phyloP scores from a whole-genome alignment of 1,284 basidiomycete species.

The Ceratobasidium sp. region DNA sequence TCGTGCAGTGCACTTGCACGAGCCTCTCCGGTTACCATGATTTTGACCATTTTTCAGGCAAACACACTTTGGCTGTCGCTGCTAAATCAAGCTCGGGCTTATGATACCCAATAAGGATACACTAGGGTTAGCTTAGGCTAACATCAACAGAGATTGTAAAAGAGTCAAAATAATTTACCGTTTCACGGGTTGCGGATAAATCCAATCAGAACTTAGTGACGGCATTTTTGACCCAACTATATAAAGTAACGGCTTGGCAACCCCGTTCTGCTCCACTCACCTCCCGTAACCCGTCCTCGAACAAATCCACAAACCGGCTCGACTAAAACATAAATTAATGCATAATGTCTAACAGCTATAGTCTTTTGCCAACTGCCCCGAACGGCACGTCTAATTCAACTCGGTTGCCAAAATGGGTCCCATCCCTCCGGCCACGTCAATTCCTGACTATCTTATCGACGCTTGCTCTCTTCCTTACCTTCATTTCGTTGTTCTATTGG shows the following conservation, averaged over 20 bases:
- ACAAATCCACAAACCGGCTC: not conserved
- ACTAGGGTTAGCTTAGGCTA: too few species aligned
- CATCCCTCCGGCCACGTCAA: conserved; percentile 25
- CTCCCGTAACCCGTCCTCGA: not conserved
- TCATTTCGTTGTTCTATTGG: conserved; percentile 37
- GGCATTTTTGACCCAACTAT: not conserved
- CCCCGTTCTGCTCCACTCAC: too few species aligned
- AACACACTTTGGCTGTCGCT: too few species aligned
- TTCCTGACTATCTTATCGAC: not conserved
- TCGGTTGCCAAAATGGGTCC: conserved; percentile 16
- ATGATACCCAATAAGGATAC: too few species aligned
- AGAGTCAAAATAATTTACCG: too few species aligned
- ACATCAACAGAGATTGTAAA: too few species aligned
- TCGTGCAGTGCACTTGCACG: too few species aligned
- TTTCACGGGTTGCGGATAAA: not conserved
- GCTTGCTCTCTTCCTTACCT: conserved; percentile 5
- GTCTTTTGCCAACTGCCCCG: not conserved
- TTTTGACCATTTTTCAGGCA: too few species aligned
- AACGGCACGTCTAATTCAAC: not conserved
- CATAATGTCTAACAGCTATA: not conserved
- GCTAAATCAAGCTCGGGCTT: too few species aligned
- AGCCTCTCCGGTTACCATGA: too few species aligned
- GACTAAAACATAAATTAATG: conserved; percentile 10
- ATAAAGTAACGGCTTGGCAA: conserved; percentile 1
- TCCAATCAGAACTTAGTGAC: conserved; percentile 4